Evolutionary conservation across 495 filamentous ascomycete genomes (phyloP).

Genomic region (Filosporella fistucella): DNA sequence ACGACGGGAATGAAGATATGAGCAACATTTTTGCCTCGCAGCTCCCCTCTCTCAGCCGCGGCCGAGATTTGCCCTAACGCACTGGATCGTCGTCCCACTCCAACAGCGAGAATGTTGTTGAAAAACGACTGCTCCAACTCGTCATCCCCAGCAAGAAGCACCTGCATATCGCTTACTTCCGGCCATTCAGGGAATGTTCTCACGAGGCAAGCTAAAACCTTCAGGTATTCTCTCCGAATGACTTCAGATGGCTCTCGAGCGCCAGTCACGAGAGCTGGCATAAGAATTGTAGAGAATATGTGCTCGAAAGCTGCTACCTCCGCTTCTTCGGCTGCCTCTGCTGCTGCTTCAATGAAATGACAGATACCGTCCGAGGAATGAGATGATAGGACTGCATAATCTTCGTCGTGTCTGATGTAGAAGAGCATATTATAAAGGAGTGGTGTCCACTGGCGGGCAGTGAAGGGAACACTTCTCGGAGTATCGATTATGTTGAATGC

Average conservation of each 20-base stretch:
- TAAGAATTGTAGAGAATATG: constrained; percentile 55
- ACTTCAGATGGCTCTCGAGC: constrained; percentile 74
- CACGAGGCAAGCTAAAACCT: constrained; percentile 72
- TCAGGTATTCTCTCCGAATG: constrained; percentile 74
- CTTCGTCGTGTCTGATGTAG: constrained; percentile 81
- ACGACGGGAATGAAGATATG: constrained; percentile 87
- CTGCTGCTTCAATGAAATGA: constrained; percentile 65
- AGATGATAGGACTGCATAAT: constrained; percentile 73
- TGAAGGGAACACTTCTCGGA: constrained; percentile 44
- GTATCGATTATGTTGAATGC: constrained; percentile 75
- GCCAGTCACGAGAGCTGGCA: constrained; percentile 74
- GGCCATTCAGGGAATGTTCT: constrained; percentile 62
- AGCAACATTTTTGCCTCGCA: constrained; percentile 72
- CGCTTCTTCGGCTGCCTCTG: constrained; percentile 31
- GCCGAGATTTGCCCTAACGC: constrained; percentile 72
- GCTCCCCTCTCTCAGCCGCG: constrained; percentile 53
- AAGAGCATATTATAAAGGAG: constrained; percentile 86
- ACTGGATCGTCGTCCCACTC: constrained; percentile 79
- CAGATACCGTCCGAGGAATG: constrained; percentile 79
- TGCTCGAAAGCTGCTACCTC: constrained; percentile 27
- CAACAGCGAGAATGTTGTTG: constrained; percentile 85
- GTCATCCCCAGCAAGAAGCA: constrained; percentile 69
- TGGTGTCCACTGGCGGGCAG: constrained; percentile 82
- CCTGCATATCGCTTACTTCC: constrained; percentile 68
- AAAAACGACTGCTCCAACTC: constrained; percentile 88